Percentiles rank a stretch among this genome's conserved stretches.
Conservation (phyloP, 2,329 filamentous ascomycete species). For the Aspergillus hortae region DNA sequence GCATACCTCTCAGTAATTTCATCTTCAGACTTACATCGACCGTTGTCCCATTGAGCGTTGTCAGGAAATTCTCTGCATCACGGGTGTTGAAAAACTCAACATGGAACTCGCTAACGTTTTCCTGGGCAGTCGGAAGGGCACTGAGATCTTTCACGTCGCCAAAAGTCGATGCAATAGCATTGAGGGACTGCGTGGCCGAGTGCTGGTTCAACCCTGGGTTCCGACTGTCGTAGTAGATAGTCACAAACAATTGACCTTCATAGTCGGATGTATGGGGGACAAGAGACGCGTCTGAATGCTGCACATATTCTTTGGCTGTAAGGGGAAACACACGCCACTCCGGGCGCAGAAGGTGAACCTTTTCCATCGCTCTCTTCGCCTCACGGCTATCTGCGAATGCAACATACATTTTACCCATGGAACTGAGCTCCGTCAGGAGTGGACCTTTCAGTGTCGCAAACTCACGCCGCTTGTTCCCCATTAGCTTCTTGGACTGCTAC, state of each 20-base stretch:
- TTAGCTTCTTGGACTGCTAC: not conserved
- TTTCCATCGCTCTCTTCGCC: constrained; percentile 50
- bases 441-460: constrained; percentile 38
- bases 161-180: constrained; percentile 34
- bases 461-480: constrained; percentile 24
- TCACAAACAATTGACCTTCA: constrained; percentile 56
- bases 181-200: constrained; percentile 48
- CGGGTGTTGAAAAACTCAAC: constrained; percentile 40
- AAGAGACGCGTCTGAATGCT: constrained; percentile 29
- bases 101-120: constrained; percentile 33
- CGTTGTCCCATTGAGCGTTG: constrained; percentile 32
- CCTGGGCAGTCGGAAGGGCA: constrained; percentile 23
- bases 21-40: constrained; percentile 28
- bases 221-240: constrained; percentile 41
- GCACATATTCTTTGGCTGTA: constrained; percentile 44
- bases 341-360: constrained; percentile 42
- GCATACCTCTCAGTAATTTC: not conserved
- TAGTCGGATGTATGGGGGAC: constrained; percentile 39
- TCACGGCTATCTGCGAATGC: constrained; percentile 61
- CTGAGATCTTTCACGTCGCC: constrained; percentile 38
- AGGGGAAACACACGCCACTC: constrained; percentile 50
- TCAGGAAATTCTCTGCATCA: constrained; percentile 33
- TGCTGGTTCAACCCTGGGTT: constrained; percentile 24
- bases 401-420: constrained; percentile 48
- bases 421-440: constrained; percentile 32